Evolutionary conservation across 2,329 filamentous ascomycete genomes (phyloP), one percentile per base, ranked within the genome.

Genomic region (Trichoderma asperellum): DNA sequence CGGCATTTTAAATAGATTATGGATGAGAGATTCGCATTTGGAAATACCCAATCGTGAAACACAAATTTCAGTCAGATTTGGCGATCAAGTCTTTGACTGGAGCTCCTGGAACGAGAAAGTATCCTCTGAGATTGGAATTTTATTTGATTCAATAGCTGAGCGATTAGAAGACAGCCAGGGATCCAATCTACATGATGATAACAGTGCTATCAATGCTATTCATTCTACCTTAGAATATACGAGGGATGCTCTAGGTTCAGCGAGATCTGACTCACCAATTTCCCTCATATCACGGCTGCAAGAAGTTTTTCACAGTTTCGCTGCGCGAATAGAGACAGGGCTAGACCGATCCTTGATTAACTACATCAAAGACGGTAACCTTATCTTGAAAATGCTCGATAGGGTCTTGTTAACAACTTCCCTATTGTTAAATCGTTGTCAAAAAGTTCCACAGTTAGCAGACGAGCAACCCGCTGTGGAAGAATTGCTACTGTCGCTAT

Each of bases 111-210:
- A 87, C 72, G 84, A 85, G 11, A 82, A 82, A 37, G 83, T 84
- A 2, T 90, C 88, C 1, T 89, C 88, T 4, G 88, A 91, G 72
- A 73, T 90, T 24, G 88, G 88, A 2, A 81, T 90, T 49, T 77
- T 89, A n/a, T 79, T 89, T 69, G 88, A 91, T 75, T 87, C 84
- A 76, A 78, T 90, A 37, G 75, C 79, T 12, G 87, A 89, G 40
- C 80, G 85, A 57, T 69, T 81, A n/a, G 76, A 78, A 69, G 69
- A 59, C 53, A 16, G 32, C 34, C n/a, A 35, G n/a, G 21, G 40
- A 8, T 12, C 24, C 27, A 16, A 14, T 21, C 35, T 57, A 5
- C 7, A 65, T 5, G 68, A 72, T 21, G 61, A 71, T n/a, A 69
- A 67, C 53, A 72, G 71, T 53, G 70, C 75, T 34, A 47, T 75